These are phyloP conservation scores for Wickerhamiella sergipiensis DNA, from an alignment of 805 yeast species.

Conservation along the genomic window DNA sequence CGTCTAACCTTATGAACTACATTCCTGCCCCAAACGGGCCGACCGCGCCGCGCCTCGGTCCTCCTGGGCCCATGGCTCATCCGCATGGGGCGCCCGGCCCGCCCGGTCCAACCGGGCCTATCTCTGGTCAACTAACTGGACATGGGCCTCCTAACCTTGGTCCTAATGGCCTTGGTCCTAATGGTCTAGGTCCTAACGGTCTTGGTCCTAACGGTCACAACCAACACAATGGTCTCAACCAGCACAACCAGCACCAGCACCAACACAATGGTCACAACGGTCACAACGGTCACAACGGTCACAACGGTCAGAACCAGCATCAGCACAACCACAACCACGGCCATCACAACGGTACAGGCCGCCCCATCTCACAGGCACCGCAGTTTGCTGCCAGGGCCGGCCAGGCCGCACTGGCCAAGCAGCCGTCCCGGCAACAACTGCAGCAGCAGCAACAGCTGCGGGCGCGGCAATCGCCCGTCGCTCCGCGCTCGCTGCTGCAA, in stretches of 20 bases:
- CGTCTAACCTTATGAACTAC: neutral
- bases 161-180: no score
- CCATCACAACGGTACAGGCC: neutral
- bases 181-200: no score
- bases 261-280: no score
- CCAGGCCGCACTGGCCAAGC: neutral
- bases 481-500: neutral
- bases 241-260: no score
- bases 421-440: neutral
- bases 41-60: neutral
- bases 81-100: no score
- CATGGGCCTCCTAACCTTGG: no score
- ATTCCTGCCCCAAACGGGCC: neutral
- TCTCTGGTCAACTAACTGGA: neutral
- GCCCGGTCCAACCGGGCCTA: no score
- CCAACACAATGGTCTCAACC: no score
- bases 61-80: neutral
- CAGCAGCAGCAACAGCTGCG: neutral
- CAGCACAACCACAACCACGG: neutral
- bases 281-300: neutral
- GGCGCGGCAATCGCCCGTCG: neutral
- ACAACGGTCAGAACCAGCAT: neutral
- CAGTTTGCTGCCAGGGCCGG: conserved; percentile 1
- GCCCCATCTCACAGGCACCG: neutral
- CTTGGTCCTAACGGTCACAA: no score